A percentile compares a stretch with the other conserved stretches of the same genome.
Evolutionary conservation across 306 rosid species (phyloP).

Genomic region (Arachis stenosperma): DNA sequence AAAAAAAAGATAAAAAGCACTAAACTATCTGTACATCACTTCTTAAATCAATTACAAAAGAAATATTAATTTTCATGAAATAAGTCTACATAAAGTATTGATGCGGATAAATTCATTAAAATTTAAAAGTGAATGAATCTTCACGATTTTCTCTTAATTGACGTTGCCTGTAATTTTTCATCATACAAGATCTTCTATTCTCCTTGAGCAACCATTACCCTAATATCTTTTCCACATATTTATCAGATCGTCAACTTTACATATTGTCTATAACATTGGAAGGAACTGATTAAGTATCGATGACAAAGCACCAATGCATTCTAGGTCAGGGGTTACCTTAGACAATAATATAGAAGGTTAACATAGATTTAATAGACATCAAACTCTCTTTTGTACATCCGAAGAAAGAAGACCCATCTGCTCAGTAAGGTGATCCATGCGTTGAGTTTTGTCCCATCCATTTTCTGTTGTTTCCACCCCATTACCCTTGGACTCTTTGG

Average conservation of each 20-base stretch:
- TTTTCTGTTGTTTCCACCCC: constrained; percentile 63
- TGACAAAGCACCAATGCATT: constrained; percentile 9
- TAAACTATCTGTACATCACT: background rate
- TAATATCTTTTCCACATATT: background rate
- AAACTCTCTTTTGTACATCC: constrained; percentile 50
- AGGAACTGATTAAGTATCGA: constrained; percentile 21
- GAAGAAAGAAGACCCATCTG: constrained; percentile 92
- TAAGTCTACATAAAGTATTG: constrained; percentile 25
- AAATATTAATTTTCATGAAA: background rate
- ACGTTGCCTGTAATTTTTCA: too few relatives aligned
- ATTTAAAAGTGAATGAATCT: too few relatives aligned
- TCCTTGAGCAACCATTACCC: constrained; percentile 7
- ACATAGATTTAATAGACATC: constrained; percentile 53
- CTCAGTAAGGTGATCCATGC: constrained; percentile 75
- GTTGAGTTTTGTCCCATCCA: constrained; percentile 68
- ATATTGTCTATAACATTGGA: constrained; percentile 35
- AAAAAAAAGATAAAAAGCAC: background rate
- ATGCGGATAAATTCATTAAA: background rate
- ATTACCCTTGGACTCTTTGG: constrained; percentile 47
- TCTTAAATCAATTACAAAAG: too few relatives aligned
- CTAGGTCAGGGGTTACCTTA: constrained; percentile 44
- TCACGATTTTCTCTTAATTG: too few relatives aligned
- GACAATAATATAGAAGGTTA: constrained; percentile 32
- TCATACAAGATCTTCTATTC: too few relatives aligned
- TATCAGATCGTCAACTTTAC: constrained; percentile 34